These are phyloP conservation scores for Calonectria montana DNA, from an alignment of 2,329 filamentous ascomycete genomes.

Conservation along the genomic window DNA sequence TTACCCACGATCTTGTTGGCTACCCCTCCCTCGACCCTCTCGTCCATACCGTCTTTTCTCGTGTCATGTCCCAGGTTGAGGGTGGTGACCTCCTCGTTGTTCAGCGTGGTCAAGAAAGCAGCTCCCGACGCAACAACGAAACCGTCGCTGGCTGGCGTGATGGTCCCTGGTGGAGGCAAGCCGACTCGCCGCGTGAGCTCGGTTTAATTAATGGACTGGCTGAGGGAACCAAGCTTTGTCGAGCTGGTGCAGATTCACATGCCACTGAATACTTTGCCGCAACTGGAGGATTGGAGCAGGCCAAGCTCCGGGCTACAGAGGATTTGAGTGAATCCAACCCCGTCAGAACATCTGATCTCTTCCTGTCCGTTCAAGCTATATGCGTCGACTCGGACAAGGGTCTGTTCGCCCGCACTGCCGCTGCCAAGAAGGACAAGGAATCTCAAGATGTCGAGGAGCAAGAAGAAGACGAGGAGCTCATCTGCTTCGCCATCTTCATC, in stretches of 20 bases:
- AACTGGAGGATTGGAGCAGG: conserved; percentile 82
- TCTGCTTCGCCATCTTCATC: conserved; percentile 82
- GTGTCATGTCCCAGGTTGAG: conserved; percentile 99
- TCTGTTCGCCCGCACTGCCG: conserved; percentile 73
- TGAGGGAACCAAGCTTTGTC: conserved; percentile 91
- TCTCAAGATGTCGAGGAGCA: conserved; percentile 63
- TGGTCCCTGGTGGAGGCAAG: conserved; percentile 94
- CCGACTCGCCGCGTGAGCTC: conserved; percentile 76
- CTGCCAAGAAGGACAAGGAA: conserved; percentile 66
- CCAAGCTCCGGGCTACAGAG: conserved; percentile 82
- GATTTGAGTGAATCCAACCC: conserved; percentile 86
- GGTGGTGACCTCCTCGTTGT: conserved; percentile 95
- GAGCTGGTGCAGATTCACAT: conserved; percentile 90
- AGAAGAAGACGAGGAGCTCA: conserved; percentile 67
- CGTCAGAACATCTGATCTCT: conserved; percentile 92
- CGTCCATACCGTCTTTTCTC: conserved; percentile 90
- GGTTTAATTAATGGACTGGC: conserved; percentile 82
- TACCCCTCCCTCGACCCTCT: conserved; percentile 95
- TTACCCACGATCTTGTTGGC: conserved; percentile 93
- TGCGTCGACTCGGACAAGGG: conserved; percentile 71
- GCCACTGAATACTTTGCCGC: conserved; percentile 84
- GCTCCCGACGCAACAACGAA: conserved; percentile 72
- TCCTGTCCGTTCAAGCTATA: conserved; percentile 94
- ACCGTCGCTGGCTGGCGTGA: conserved; percentile 83
- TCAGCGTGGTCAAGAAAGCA: conserved; percentile 89